Percentiles rank a stretch among this genome's conserved stretches.
Conservation (phyloP, 2,329 filamentous ascomycete species). For the Alternaria sp. region DNA sequence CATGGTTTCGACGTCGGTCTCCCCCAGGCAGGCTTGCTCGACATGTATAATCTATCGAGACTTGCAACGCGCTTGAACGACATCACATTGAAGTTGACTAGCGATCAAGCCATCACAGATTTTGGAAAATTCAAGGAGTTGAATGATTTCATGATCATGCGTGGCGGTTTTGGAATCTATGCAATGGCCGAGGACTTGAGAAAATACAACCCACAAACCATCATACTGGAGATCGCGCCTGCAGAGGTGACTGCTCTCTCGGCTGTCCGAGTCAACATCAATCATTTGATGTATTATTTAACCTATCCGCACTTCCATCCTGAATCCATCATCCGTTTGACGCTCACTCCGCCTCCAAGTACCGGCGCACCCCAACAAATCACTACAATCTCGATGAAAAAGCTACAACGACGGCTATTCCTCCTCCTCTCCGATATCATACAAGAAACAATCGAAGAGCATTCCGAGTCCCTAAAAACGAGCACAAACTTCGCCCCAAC, state of each 20-base stretch:
- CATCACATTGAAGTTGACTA: too few relatives aligned
- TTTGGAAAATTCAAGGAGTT: too few relatives aligned
- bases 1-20: too few relatives aligned
- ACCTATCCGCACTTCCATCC: neutral
- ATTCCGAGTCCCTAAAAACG: neutral
- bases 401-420: neutral
- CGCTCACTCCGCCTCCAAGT: neutral
- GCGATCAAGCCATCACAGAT: too few relatives aligned
- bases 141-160: too few relatives aligned
- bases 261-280: neutral
- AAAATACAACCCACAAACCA: too few relatives aligned
- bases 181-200: too few relatives aligned
- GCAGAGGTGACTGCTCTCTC: neutral
- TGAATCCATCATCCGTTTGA: neutral
- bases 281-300: neutral
- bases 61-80: too few relatives aligned
- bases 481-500: neutral
- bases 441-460: neutral
- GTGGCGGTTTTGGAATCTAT: too few relatives aligned
- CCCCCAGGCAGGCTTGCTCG: too few relatives aligned
- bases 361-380: neutral
- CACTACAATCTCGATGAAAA: neutral
- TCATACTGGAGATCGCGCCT: too few relatives aligned
- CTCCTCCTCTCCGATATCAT: neutral
- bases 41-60: too few relatives aligned